Percentiles rank a stretch among this genome's conserved stretches.
Conservation (phyloP, 192 early-diverging fungal species). For the Cetraspora pellucida region DNA sequence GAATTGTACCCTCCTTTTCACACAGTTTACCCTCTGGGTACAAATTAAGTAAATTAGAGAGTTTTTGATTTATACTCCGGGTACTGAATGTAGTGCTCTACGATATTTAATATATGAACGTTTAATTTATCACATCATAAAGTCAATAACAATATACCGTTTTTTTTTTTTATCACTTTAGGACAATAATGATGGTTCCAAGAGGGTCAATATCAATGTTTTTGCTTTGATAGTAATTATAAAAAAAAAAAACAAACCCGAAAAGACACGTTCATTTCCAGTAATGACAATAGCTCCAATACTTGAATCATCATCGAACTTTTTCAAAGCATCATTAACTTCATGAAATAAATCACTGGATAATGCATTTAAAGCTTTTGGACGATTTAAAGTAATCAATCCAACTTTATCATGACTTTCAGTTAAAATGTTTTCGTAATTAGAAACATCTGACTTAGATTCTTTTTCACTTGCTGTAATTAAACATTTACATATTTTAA, state of each 20-base stretch:
- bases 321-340: constrained; percentile 82
- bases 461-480: no score
- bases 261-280: constrained; percentile 95
- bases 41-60: no score
- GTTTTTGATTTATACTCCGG: no score
- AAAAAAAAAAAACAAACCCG: constrained; percentile 62
- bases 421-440: constrained; percentile 57
- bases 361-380: constrained; percentile 96
- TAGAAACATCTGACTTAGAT: not conserved
- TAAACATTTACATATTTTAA: no score
- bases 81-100: no score
- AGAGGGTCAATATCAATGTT: not conserved
- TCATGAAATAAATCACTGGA: constrained; percentile 91
- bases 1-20: no score
- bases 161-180: no score
- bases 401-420: constrained; percentile 82
- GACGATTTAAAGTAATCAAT: constrained; percentile 88
- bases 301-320: constrained; percentile 71
- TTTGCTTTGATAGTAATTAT: not conserved
- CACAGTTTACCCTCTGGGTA: no score
- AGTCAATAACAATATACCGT: no score
- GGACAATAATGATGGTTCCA: no score
- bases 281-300: constrained; percentile 95
- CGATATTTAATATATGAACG: no score
- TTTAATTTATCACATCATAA: no score